phyloP scores from a whole-genome alignment of 2,329 filamentous ascomycete species.

The Colletotrichum orbiculare region DNA sequence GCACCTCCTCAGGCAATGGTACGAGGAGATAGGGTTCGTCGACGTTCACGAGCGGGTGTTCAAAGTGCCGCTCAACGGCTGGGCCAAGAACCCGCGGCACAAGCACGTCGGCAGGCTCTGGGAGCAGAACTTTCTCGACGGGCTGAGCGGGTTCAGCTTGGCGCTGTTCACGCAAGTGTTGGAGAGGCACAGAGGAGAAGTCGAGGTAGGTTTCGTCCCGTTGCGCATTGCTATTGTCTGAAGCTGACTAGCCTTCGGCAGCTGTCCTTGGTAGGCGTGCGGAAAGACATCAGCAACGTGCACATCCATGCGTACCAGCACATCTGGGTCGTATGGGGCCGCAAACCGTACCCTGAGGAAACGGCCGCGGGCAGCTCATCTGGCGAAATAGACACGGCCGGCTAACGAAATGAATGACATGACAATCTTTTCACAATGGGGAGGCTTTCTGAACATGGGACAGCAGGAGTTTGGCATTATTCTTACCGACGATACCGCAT shows the following conservation, averaged over 20 bases:
- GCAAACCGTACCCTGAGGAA: slow-evolving; percentile 58
- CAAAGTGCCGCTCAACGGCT: slow-evolving; percentile 65
- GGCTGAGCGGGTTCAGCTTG: slow-evolving; percentile 58
- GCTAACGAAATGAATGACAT: slow-evolving; percentile 11
- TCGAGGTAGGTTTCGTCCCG: slow-evolving; percentile 54
- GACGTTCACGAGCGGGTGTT: slow-evolving; percentile 64
- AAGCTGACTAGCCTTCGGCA: slow-evolving; percentile 40
- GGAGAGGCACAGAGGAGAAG: slow-evolving; percentile 55
- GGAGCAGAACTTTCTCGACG: slow-evolving; percentile 55
- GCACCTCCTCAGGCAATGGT: slow-evolving; percentile 48
- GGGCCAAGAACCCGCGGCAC: slow-evolving; percentile 59
- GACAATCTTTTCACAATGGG: slow-evolving; percentile 1
- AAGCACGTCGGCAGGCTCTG: slow-evolving; percentile 58
- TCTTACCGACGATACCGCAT: no score
- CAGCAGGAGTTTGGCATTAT: not conserved
- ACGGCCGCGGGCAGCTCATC: not conserved
- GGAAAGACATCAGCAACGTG: slow-evolving; percentile 58
- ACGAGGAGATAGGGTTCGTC: slow-evolving; percentile 63
- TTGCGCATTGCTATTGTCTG: not conserved
- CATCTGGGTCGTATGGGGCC: slow-evolving; percentile 62
- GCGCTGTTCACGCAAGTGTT: slow-evolving; percentile 54
- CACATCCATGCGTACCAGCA: slow-evolving; percentile 61
- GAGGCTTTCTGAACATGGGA: not conserved
- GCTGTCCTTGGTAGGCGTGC: slow-evolving; percentile 61
- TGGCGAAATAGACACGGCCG: not conserved